phyloP scores from a whole-genome alignment of 306 rosid species.

The Cicer bijugum region DNA sequence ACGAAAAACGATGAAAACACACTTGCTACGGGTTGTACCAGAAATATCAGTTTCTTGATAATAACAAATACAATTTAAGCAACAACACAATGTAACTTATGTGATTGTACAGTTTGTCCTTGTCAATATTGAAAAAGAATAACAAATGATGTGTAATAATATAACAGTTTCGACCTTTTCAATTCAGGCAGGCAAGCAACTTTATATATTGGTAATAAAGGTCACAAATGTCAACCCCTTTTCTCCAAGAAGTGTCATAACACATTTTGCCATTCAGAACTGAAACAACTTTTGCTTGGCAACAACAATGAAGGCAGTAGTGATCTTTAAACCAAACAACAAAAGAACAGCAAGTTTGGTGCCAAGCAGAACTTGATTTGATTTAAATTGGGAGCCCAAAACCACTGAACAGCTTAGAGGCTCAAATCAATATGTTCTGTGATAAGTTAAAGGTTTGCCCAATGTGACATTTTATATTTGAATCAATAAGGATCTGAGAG shows the following conservation, averaged over 20 bases:
- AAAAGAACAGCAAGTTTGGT: constrained; percentile 45
- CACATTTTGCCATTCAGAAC: constrained; percentile 37
- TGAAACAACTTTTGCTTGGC: constrained; percentile 45
- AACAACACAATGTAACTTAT: constrained; percentile 37
- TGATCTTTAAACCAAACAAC: constrained; percentile 47
- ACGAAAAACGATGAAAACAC: constrained; percentile 17
- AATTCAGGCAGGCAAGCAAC: constrained; percentile 48
- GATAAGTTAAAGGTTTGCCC: constrained; percentile 40
- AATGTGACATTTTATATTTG: constrained; percentile 40
- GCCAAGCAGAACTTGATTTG: constrained; percentile 50
- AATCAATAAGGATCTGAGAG: constrained; percentile 44
- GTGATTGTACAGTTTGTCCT: constrained; percentile 48
- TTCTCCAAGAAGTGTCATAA: constrained; percentile 16
- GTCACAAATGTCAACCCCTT: constrained; percentile 41
- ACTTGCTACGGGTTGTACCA: neutral
- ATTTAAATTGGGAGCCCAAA: constrained; percentile 53
- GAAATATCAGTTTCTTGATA: constrained; percentile 39
- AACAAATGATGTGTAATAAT: constrained; percentile 54
- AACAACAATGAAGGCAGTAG: constrained; percentile 51
- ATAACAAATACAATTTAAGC: constrained; percentile 47
- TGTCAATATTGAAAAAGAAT: constrained; percentile 46
- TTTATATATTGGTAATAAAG: constrained; percentile 42
- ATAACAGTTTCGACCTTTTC: constrained; percentile 47
- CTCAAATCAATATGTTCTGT: constrained; percentile 37
- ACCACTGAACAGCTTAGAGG: constrained; percentile 44